Evolutionary conservation across 331 rosid genomes (phyloP).

Genomic region (Dryas integrifolia): DNA sequence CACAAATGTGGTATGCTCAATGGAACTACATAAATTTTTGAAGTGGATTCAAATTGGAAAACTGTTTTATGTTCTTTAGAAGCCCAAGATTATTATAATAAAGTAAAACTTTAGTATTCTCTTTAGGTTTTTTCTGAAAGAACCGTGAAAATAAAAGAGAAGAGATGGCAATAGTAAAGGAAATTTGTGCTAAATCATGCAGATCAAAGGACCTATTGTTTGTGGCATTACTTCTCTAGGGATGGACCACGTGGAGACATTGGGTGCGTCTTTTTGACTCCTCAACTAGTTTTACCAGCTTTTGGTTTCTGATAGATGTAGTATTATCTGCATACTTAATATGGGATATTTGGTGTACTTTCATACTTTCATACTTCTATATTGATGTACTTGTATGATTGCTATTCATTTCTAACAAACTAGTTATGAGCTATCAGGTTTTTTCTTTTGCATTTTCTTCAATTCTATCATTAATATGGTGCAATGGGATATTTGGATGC

Average conservation of each 20-base stretch:
- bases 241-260: constrained; percentile 64
- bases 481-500: constrained; percentile 12
- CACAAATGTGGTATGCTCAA: constrained; percentile 67
- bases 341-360: neutral
- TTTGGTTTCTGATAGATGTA: constrained; percentile 23
- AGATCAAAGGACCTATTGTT: constrained; percentile 62
- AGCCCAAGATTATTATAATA: neutral
- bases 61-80: neutral
- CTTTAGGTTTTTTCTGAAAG: neutral
- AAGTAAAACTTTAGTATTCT: neutral
- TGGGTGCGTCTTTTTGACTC: constrained; percentile 43
- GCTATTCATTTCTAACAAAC: neutral
- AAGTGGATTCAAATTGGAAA: neutral
- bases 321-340: neutral
- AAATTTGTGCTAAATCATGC: constrained; percentile 34
- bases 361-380: too few species aligned
- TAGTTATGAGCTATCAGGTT: neutral
- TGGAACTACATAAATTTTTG: constrained; percentile 11
- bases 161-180: constrained; percentile 6
- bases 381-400: neutral
- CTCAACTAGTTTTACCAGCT: constrained; percentile 22
- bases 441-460: constrained; percentile 16
- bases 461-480: neutral
- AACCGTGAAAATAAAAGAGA: neutral
- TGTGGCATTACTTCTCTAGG: constrained; percentile 78